Evolutionary conservation across 2,329 filamentous ascomycete genomes (phyloP), one percentile per base, ranked within the genome.

Genomic region (Amphichorda felina): DNA sequence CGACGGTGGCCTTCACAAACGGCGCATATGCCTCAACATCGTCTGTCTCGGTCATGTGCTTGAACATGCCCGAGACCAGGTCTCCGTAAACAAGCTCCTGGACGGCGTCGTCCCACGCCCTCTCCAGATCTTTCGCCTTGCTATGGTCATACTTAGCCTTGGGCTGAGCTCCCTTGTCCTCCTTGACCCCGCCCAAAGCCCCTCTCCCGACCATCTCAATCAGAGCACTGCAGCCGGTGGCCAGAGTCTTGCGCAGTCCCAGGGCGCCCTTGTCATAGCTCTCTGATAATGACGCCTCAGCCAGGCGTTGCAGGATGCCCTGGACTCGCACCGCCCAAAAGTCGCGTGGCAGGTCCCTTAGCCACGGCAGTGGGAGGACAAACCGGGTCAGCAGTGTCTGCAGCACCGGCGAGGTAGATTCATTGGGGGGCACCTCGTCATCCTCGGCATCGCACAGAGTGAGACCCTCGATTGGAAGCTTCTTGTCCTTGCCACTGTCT

Each of bases 191-290:
- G 1, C 74, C 79, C 11, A 86, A 56, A 24, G 72, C 63, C 6
- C 79, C 83, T 41, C 82, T 62, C 1, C 73, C 75, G 10, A 82
- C 60, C 49, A 78, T 75, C 56, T 87, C 83, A 36, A 84, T 64
- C 38, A 88, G 55, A 6, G 75, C 72, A 25, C 79, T 80, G 8
- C 77, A 68, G 0, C 79, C 82, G 6, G 83, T 85, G 1, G 82
- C 74, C 33, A 89, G 57, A 15, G 79, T 82, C 59, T 86, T 87
- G 35, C 83, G 67, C 40, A 78, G 76, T 1, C 83, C 83, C 44
- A 89, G 58, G 1, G 75, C 67, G 11, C 80, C 82, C 55, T 86
- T 86, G 53, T 89, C 83, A 48, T 87, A 89, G 51, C 80, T 86
- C 54, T 89, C 83, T 2, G 80, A 86, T 22, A 89, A 61, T 34